Evolutionary conservation across 495 filamentous ascomycete species (phyloP), one percentile per base, ranked within the genome.

Genomic region (Gamarada debralockiae): DNA sequence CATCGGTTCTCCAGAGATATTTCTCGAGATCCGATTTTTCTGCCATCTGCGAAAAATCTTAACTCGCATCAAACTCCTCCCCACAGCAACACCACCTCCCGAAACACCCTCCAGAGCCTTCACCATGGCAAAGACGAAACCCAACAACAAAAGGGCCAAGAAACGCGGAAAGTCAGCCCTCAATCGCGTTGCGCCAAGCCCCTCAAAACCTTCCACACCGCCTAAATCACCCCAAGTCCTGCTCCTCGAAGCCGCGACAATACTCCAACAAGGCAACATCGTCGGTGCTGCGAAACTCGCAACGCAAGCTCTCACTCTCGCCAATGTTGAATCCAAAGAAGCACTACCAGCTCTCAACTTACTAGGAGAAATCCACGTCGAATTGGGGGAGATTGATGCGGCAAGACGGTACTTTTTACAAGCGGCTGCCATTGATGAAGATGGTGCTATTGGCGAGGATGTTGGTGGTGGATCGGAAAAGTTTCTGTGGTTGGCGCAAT

Each of bases 401-500:
- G 92, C 95, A 36, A 77, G 82, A 43, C 58, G 71, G 21, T 82
- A 79, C 61, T 96, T 95, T 62, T 58, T 80, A 21, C 68, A 71
- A 8, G 90, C 93, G 0, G 85, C 84, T 24, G 67, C 77, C 7
- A 67, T 88, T 10, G 95, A 97, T 65, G 80, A 83, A 6, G 78
- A 85, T 48, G 92, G 92, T 3, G 75, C 82, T 48, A 29, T 60
- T 13, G 51, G 51, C 20, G 76, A 81, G 38, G 71, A 72, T 13
- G 36, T 70, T 14, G 62, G 52, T 1, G 90, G 89, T 15, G 95
- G 92, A 0, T 82, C 91, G 0, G 93, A 97, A 62, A 97, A 96
- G 67, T 97, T 97, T 65, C 71, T 99, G 1, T 97, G 90, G 84
- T 75, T 97, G 22, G 93, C 95, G 39, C 95, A 99, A 69, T 76